These are phyloP conservation scores for Solanum microdontum DNA, from an alignment of 257 asterid genomes.

Conservation along the genomic window DNA sequence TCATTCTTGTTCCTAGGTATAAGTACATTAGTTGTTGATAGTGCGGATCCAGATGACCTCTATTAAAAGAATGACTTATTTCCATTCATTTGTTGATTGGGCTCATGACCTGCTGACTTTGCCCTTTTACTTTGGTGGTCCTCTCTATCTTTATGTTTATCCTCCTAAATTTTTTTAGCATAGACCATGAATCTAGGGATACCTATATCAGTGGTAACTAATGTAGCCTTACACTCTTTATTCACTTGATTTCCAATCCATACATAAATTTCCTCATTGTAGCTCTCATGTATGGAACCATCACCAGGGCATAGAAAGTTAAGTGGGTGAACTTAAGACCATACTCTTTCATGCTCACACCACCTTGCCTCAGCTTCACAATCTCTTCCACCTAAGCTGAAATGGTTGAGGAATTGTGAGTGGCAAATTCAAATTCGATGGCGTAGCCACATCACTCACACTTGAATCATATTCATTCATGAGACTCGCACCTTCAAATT, in stretches of 20 bases:
- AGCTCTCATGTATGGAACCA: background rate
- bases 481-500: background rate
- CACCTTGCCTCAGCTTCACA: background rate
- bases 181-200: background rate
- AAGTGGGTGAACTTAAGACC: no score
- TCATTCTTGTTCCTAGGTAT: background rate
- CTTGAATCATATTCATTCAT: background rate
- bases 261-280: background rate
- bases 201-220: no score
- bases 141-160: background rate
- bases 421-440: background rate
- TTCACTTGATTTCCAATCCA: background rate
- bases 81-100: background rate
- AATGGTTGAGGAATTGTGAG: background rate
- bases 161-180: background rate
- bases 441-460: background rate
- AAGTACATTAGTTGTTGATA: background rate
- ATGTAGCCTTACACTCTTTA: background rate
- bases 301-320: background rate
- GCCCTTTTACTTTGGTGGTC: background rate
- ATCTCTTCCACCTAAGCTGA: background rate
- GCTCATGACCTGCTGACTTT: background rate
- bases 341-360: background rate
- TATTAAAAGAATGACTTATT: no score
- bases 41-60: background rate